Percentiles rank a stretch among this genome's conserved stretches.
phyloP scores from a whole-genome alignment of 257 asterid species.

The Ocimum tenuiflorum region DNA sequence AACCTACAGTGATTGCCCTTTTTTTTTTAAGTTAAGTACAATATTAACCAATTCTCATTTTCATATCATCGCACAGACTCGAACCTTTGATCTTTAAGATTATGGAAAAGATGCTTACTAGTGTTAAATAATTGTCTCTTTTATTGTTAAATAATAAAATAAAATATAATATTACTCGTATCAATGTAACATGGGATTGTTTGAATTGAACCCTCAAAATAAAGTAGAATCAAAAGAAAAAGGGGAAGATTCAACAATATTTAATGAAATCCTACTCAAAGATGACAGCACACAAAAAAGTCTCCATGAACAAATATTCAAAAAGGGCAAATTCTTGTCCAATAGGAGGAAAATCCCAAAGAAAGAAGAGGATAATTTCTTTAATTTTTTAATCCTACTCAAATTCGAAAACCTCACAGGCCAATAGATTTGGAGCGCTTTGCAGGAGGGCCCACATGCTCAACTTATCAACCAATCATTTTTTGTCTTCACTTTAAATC shows the following conservation, averaged over 20 bases:
- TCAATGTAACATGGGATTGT: not conserved
- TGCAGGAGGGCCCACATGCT: constrained; percentile 11
- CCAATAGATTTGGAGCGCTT: constrained; percentile 8
- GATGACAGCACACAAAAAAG: too few species aligned
- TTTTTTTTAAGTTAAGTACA: too few species aligned
- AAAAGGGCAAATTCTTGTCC: constrained; percentile 16
- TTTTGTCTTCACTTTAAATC: not conserved
- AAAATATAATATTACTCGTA: too few species aligned
- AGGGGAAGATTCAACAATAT: constrained; percentile 7
- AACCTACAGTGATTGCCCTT: too few species aligned
- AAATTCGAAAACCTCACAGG: not conserved
- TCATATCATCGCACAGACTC: too few species aligned
- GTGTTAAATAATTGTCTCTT: too few species aligned
- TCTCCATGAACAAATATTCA: constrained; percentile 18
- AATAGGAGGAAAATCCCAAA: constrained; percentile 25
- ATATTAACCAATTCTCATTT: too few species aligned
- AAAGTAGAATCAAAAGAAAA: constrained; percentile 23
- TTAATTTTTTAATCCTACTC: not conserved
- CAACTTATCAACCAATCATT: constrained; percentile 8
- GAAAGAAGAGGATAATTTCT: constrained; percentile 6
- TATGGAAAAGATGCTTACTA: too few species aligned
- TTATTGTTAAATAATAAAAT: too few species aligned
- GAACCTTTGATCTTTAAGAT: too few species aligned
- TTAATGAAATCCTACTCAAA: constrained; percentile 14
- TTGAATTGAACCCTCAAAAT: constrained; percentile 10